These are phyloP conservation scores for Vigna trinervia DNA, from an alignment of 306 rosid species.

Conservation along the genomic window DNA sequence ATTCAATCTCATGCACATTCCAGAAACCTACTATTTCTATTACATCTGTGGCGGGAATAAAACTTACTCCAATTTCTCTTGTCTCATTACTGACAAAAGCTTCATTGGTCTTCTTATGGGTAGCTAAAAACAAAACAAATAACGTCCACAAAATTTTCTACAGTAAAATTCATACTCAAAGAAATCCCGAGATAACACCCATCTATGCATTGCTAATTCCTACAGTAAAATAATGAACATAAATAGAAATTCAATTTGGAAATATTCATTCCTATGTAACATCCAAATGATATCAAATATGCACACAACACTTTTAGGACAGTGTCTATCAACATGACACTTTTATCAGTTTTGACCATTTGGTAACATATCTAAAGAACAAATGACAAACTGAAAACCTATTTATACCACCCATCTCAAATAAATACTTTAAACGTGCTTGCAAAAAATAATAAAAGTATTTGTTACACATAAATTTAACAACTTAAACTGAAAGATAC, in stretches of 20 bases:
- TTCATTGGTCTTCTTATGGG: no score
- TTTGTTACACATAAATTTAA: neutral
- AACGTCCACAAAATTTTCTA: no score
- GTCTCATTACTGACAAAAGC: no score
- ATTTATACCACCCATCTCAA: neutral
- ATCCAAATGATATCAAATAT: constrained; percentile 16
- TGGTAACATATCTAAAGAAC: neutral
- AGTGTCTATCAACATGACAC: neutral
- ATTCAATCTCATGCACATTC: no score
- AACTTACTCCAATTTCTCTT: no score
- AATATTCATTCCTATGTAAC: neutral
- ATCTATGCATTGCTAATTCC: no score
- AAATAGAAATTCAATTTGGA: neutral
- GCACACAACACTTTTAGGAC: neutral
- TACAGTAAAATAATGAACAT: neutral
- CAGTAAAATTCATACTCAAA: no score
- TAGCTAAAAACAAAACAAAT: no score
- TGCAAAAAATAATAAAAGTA: neutral
- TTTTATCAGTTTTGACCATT: neutral
- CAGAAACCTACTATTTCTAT: no score
- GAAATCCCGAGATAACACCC: no score
- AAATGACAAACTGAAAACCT: neutral
- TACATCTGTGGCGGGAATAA: no score
- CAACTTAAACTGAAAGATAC: neutral
- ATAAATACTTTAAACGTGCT: neutral